phyloP scores from a whole-genome alignment of 2,329 filamentous ascomycete species.

The Botryotinia globosa region DNA sequence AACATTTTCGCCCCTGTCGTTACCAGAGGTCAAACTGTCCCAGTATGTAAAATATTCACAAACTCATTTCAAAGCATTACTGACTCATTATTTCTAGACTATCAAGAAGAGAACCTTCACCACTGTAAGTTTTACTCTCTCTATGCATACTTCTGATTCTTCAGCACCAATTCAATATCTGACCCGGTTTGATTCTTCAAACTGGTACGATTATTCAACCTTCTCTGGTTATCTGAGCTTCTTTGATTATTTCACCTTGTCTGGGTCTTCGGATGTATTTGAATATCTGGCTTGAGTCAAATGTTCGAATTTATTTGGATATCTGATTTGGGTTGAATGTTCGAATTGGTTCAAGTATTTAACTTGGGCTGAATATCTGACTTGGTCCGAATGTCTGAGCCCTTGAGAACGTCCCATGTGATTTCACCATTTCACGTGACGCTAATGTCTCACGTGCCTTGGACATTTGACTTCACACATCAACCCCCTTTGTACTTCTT shows the following conservation, averaged over 20 bases:
- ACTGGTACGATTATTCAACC: background rate
- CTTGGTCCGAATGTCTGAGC: too few relatives aligned
- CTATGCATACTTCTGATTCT: background rate
- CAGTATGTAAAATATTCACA: slow-evolving; percentile 57
- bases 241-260: background rate
- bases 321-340: background rate
- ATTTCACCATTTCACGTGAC: too few relatives aligned
- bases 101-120: slow-evolving; percentile 4
- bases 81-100: background rate
- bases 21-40: slow-evolving; percentile 75
- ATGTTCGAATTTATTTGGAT: background rate
- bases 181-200: background rate
- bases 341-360: too few relatives aligned
- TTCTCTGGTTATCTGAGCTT: background rate
- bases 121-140: background rate
- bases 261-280: background rate
- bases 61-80: slow-evolving; percentile 48
- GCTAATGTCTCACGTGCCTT: fast-evolving
- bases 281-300: background rate
- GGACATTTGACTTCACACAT: background rate
- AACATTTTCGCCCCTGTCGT: slow-evolving; percentile 98
- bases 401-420: too few relatives aligned
- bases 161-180: background rate
- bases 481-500: background rate
- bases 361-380: too few relatives aligned